These are phyloP conservation scores for Prunella vulgaris DNA, from an alignment of 257 asterid genomes.

Conservation along the genomic window DNA sequence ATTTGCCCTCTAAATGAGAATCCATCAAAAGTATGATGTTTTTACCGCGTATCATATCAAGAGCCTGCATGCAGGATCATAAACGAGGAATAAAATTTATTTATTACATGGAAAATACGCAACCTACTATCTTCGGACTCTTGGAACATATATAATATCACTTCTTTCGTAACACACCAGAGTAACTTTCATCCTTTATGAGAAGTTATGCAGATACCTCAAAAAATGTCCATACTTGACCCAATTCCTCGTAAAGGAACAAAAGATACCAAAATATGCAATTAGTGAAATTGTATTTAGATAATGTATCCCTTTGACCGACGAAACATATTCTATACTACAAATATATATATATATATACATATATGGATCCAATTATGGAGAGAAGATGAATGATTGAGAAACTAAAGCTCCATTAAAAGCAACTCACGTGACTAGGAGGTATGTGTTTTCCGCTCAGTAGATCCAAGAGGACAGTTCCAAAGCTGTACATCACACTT, in stretches of 20 bases:
- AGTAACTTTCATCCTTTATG: neutral
- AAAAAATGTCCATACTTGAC: neutral
- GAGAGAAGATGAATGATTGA: neutral
- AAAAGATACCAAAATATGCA: too few relatives aligned
- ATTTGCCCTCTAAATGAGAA: conserved; percentile 89
- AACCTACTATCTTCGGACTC: too few relatives aligned
- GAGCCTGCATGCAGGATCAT: conserved; percentile 50
- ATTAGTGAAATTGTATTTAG: too few relatives aligned
- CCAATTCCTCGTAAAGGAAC: too few relatives aligned
- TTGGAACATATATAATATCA: neutral
- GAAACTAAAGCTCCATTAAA: neutral
- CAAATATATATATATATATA: too few relatives aligned
- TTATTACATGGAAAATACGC: neutral
- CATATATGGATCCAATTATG: neutral
- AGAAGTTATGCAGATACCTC: neutral
- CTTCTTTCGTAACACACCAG: neutral
- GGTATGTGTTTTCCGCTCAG: conserved; percentile 95
- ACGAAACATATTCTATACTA: conserved; percentile 8
- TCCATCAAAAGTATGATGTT: conserved; percentile 80
- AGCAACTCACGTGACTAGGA: conserved; percentile 76
- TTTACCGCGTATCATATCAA: conserved; percentile 87
- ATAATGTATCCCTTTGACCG: neutral
- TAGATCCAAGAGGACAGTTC: conserved; percentile 85
- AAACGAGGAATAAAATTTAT: neutral
- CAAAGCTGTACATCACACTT: conserved; percentile 82